A percentile compares a stretch with the other conserved stretches of the same genome.
phyloP scores from a whole-genome alignment of 78 protist genomes.

The Dictyostelium citrinum region DNA sequence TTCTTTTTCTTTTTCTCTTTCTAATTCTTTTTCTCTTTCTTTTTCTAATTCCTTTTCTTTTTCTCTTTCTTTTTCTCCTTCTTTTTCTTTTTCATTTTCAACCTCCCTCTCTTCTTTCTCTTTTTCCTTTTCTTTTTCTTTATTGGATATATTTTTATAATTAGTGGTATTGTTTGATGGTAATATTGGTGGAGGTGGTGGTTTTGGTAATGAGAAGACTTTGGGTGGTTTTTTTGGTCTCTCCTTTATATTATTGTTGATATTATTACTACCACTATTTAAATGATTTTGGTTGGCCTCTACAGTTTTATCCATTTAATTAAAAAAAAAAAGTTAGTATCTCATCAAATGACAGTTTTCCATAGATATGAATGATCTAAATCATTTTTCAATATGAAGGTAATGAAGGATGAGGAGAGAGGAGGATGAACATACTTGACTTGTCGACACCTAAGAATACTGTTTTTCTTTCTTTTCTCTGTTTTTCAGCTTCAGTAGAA shows the following conservation, averaged over 20 bases:
- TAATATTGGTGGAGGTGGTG: neutral
- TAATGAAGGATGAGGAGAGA: too few species aligned
- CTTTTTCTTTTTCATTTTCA: neutral
- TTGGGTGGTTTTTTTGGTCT: neutral
- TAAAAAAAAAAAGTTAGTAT: neutral
- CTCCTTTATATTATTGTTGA: neutral
- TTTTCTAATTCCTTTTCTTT: neutral
- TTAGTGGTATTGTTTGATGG: neutral
- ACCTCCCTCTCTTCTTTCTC: neutral
- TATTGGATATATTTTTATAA: neutral
- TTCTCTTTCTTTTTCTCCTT: neutral
- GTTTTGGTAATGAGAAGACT: neutral
- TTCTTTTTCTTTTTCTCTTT: neutral
- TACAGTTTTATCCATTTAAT: neutral
- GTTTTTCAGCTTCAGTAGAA: neutral
- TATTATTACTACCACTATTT: neutral
- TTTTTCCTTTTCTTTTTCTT: neutral
- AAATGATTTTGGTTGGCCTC: neutral
- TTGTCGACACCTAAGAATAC: neutral
- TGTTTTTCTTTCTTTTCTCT: conserved; percentile 23
- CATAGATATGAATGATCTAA: too few species aligned
- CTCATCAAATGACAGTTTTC: neutral
- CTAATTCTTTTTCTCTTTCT: neutral
- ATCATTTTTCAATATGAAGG: too few species aligned
- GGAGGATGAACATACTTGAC: neutral